Conservation (phyloP, 768 basidiomycete genomes). For the Xanthoconium purpureum region DNA sequence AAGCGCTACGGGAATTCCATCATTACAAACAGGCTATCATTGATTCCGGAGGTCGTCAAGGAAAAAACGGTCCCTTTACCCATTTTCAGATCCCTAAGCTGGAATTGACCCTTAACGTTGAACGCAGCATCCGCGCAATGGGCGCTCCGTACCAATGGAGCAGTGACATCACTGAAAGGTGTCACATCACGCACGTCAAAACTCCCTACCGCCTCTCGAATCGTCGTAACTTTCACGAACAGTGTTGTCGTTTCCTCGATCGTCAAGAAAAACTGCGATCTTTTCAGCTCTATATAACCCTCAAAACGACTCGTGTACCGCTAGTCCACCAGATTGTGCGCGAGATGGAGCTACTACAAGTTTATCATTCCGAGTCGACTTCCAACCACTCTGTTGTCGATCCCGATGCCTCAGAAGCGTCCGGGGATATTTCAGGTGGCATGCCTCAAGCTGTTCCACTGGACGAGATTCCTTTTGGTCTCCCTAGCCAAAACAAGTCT, state of each 20-base stretch:
- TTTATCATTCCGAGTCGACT: too few relatives aligned
- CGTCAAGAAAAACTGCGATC: neutral
- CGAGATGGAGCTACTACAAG: neutral
- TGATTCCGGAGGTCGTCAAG: neutral
- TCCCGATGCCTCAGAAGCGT: neutral
- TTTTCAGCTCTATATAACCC: slow-evolving; percentile 3
- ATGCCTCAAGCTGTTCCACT: too few relatives aligned
- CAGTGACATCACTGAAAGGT: slow-evolving; percentile 11
- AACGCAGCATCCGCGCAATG: slow-evolving; percentile 22
- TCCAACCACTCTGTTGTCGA: too few relatives aligned
- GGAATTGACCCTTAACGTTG: slow-evolving; percentile 19
- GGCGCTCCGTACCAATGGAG: slow-evolving; percentile 28
- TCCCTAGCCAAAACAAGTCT: neutral
- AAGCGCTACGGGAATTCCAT: slow-evolving; percentile 7
- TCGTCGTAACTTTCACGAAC: neutral
- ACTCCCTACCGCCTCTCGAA: slow-evolving; percentile 4
- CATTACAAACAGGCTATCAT: slow-evolving; percentile 10
- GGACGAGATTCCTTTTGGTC: too few relatives aligned
- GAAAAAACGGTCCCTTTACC: slow-evolving; percentile 4
- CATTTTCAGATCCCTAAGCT: slow-evolving; percentile 20
- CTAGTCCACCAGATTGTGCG: neutral
- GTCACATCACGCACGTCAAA: slow-evolving; percentile 10
- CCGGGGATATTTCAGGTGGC: too few relatives aligned
- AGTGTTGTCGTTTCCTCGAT: slow-evolving; percentile 11
- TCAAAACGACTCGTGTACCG: neutral